Evolutionary conservation across 2,329 filamentous ascomycete genomes (phyloP).

Genomic region (Hortaea sp.): DNA sequence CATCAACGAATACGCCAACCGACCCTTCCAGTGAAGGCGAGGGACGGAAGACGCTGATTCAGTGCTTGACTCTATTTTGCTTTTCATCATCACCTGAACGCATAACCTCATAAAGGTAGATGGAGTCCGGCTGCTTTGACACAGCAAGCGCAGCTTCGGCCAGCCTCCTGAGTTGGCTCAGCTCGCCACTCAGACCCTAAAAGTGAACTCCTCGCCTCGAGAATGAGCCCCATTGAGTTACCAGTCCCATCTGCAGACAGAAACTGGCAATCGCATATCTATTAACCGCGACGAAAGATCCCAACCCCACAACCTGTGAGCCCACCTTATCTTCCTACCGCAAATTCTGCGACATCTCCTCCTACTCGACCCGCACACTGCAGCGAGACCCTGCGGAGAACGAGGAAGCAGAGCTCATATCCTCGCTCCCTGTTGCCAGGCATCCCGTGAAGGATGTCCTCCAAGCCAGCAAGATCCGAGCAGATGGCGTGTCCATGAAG

Average conservation of each 20-base stretch:
- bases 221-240: constrained; percentile 99
- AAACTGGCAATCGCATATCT: constrained; percentile 90
- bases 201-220: constrained; percentile 82
- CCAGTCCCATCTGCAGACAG: constrained; percentile 31
- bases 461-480: constrained; percentile 25
- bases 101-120: constrained; percentile 17
- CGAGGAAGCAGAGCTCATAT: constrained; percentile 68
- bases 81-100: constrained; percentile 81
- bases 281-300: constrained; percentile 80
- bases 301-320: constrained; percentile 42
- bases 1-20: constrained; percentile 10
- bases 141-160: constrained; percentile 41
- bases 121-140: constrained; percentile 58
- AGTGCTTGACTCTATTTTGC: constrained; percentile 98
- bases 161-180: background rate
- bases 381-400: constrained; percentile 19
- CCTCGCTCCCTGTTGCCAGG: constrained; percentile 54
- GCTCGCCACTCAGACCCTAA: constrained; percentile 32
- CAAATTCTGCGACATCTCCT: constrained; percentile 4
- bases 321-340: constrained; percentile 29
- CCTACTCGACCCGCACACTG: constrained; percentile 31
- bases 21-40: constrained; percentile 26
- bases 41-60: constrained; percentile 42
- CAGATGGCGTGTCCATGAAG: constrained; percentile 21
- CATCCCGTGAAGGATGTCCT: constrained; percentile 32